Base-by-base conservation (phyloP, 2,329 filamentous ascomycete species). In the Fusarium pilosicola region DNA sequence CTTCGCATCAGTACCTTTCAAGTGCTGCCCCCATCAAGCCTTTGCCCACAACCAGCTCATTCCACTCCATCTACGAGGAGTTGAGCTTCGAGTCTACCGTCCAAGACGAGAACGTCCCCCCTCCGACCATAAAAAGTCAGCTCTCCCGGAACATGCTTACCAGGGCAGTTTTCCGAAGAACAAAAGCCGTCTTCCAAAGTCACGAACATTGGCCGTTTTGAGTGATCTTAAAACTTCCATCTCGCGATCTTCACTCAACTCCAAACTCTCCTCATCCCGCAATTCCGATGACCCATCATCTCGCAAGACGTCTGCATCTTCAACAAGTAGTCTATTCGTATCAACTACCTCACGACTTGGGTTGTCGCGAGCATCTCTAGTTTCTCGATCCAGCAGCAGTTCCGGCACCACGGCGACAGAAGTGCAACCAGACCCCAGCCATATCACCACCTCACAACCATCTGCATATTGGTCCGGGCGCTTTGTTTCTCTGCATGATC, bases 391-490 rank as follows among this genome's bases (percentile, higher is more conserved):
- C 18, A 77, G 71, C 24, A 65, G 63, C 13, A 65, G 63, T 15
- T 62, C 73, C 30, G 68, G 44, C 24, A 75, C 74, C 15, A 66
- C 74, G 32, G 66, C 58, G n/a, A 65, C 57, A 22, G 60, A 69
- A 18, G 34, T 57, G 20, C 64, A 73, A 39, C 61, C 72, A 36
- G 71, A 81, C 15, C 78, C 76, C 5, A 74, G 74, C 3, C 78
- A 80, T 6, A 79, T 90, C 20, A 77, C 78, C 57, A 81, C 77
- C 0, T 84, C 86, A 5, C 85, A 88, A 74, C 80, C 85, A 11
- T 84, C 85, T 5, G 79, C 83, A 6, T 92, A 91, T 79, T 93
- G 91, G 91, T 83, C 85, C 17, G 91, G 91, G 24, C 88, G 91
- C 44, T 91, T 92, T 77, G 81, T 86, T 57, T 81, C 88, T 5